A percentile compares a stretch with the other conserved stretches of the same genome.
These are phyloP conservation scores for Aspergillus leporis DNA, from an alignment of 495 filamentous ascomycete genomes.

Conservation along the genomic window DNA sequence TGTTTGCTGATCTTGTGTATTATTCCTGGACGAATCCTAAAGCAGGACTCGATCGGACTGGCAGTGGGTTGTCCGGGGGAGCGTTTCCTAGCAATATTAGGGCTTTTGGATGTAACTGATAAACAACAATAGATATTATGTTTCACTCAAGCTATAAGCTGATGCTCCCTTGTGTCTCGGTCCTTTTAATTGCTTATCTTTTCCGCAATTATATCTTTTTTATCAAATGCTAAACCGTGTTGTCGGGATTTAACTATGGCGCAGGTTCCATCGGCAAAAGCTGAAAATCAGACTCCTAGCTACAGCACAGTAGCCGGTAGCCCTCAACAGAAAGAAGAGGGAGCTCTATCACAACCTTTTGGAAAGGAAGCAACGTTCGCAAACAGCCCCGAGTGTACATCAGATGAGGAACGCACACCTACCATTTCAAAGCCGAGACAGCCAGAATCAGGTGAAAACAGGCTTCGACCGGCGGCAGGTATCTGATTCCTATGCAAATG, in stretches of 20 bases:
- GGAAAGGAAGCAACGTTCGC: not conserved
- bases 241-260: not conserved
- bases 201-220: no score
- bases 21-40: not conserved
- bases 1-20: not conserved
- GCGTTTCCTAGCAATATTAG: not conserved
- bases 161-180: not conserved
- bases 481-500: not conserved
- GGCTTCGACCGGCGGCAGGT: constrained; percentile 21
- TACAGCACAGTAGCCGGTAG: not conserved
- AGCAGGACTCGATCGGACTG: no score
- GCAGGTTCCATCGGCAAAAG: not conserved
- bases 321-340: not conserved
- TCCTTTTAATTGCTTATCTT: no score
- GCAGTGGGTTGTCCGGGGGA: no score
- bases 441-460: constrained; percentile 3
- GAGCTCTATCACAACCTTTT: not conserved
- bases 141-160: not conserved
- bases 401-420: not conserved
- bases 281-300: not conserved
- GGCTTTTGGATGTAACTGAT: not conserved
- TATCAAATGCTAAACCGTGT: not conserved
- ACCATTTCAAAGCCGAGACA: not conserved
- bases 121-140: not conserved
- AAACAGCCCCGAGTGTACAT: not conserved